Evolutionary conservation across 371 early-diverging fungal genomes (phyloP), one percentile per base, ranked within the genome.

Genomic region (Chytridiales sp.): DNA sequence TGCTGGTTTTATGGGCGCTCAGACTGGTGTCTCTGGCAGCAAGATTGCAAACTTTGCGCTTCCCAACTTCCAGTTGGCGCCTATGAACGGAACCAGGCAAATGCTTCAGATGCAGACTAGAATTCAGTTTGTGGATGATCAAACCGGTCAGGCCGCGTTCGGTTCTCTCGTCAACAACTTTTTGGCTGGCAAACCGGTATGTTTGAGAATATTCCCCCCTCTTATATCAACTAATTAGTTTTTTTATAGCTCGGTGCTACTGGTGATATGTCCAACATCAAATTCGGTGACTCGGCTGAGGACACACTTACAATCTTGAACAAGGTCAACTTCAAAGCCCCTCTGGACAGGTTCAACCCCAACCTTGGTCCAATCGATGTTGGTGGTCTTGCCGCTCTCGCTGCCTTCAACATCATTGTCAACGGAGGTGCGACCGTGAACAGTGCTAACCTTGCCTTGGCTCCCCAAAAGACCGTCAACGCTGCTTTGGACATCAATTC

Each of bases 361-460:
- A 47, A 36, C 35, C 47, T 47, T 32, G 68, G 68, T 21, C 68
- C 68, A 1, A 29, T 54, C 36, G 62, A 67, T 31, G 47, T 67
- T 17, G 44, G 26, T 39, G 36, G 50, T 19, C 27, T 49, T 22
- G 21, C 24, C 30, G 38, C 50, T 17, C 6, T 13, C n/a, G n/a
- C n/a, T n/a, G n/a, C n/a, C n/a, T n/a, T n/a, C n/a, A n/a, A n/a
- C n/a, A n/a, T n/a, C n/a, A n/a, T n/a, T n/a, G n/a, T n/a, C n/a
- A n/a, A n/a, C n/a, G n/a, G n/a, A n/a, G n/a, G n/a, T n/a, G n/a
- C n/a, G n/a, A n/a, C n/a, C n/a, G n/a, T n/a, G n/a, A n/a, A n/a
- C n/a, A n/a, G n/a, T n/a, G n/a, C n/a, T n/a, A n/a, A n/a, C n/a
- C n/a, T n/a, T n/a, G n/a, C n/a, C n/a, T n/a, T n/a, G n/a, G n/a